A percentile compares a stretch with the other conserved stretches of the same genome.
phyloP scores from a whole-genome alignment of 2,329 filamentous ascomycete species.

The Cercospora zeina region DNA sequence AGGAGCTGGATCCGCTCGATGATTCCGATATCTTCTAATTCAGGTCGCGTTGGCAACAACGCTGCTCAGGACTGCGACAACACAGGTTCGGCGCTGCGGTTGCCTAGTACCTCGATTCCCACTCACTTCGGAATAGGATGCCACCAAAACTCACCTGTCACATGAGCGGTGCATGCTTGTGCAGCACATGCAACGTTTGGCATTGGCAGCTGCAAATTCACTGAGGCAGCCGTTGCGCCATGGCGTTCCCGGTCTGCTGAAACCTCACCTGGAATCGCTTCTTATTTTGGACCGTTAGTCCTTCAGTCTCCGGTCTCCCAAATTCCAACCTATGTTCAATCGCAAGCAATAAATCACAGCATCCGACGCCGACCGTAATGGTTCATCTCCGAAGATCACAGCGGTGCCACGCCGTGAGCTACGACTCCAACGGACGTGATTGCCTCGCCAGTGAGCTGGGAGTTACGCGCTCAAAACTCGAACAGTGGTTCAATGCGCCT shows the following conservation, averaged over 20 bases:
- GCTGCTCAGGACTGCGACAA: background rate
- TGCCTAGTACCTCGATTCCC: background rate
- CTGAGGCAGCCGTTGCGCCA: background rate
- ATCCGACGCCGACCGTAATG: background rate
- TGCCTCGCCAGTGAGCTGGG: slow-evolving; percentile 26
- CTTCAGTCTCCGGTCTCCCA: background rate
- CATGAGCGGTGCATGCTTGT: slow-evolving; percentile 2
- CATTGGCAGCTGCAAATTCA: background rate
- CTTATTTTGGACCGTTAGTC: background rate
- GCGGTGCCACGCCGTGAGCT: slow-evolving; percentile 16
- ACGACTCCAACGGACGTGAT: slow-evolving; percentile 33
- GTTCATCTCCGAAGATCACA: slow-evolving; percentile 22
- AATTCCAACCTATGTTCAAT: background rate
- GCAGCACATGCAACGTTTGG: background rate
- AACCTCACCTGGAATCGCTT: slow-evolving; percentile 3
- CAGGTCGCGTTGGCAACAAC: background rate
- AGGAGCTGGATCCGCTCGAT: slow-evolving; percentile 37
- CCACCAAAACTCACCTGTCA: background rate
- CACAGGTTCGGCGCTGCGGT: background rate
- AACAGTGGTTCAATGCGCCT: slow-evolving; percentile 29
- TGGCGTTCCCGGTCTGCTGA: background rate
- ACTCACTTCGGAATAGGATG: background rate
- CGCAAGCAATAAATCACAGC: background rate
- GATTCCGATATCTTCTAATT: slow-evolving; percentile 40
- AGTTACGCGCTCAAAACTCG: slow-evolving; percentile 21